Conservation (phyloP, 345 rosid genomes). For the Lepidium aucheri region DNA sequence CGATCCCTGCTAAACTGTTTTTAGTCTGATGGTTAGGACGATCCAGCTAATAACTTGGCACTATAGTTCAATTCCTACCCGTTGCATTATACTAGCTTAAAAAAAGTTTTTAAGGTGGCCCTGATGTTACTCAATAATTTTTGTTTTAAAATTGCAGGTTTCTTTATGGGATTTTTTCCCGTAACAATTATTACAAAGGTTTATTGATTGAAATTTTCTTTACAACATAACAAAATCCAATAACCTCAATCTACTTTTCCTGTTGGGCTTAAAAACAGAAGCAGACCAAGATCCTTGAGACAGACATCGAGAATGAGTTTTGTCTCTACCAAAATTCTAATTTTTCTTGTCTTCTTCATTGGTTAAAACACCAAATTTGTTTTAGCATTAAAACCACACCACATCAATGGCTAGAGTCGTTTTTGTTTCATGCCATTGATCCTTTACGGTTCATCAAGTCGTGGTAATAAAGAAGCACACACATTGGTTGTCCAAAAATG, state of each 20-base stretch:
- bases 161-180: no score
- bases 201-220: neutral
- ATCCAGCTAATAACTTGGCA: no score
- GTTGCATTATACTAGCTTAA: no score
- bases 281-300: neutral
- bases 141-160: no score
- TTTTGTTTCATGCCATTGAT: slow-evolving; percentile 9
- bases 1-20: no score
- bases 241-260: slow-evolving; percentile 6
- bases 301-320: slow-evolving; percentile 9
- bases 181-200: slow-evolving; percentile 5
- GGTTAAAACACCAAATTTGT: no score
- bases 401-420: neutral
- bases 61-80: no score
- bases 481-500: slow-evolving; percentile 98
- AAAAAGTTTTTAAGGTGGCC: no score
- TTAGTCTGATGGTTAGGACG: no score
- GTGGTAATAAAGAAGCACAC: slow-evolving; percentile 84
- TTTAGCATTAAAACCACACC: no score
- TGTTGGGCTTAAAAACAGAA: neutral
- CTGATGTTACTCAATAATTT: no score
- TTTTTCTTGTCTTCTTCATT: slow-evolving; percentile 9
- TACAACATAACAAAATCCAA: neutral
- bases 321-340: slow-evolving; percentile 6
- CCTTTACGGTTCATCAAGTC: slow-evolving; percentile 88